phyloP scores from a whole-genome alignment of 768 basidiomycete species.

The Chalciporus chontae region DNA sequence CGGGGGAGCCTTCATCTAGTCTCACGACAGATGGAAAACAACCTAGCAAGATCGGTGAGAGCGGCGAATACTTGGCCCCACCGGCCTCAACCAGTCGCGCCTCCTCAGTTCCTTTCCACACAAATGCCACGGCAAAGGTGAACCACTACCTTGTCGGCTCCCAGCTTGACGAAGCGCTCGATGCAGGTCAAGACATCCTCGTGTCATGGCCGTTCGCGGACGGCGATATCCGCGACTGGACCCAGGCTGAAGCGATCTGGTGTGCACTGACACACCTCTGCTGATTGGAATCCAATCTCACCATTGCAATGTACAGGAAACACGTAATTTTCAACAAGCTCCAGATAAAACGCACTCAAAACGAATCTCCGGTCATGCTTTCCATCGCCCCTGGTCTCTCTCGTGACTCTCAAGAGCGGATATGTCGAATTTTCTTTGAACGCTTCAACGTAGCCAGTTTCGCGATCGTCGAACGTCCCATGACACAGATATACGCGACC shows the following conservation, averaged over 20 bases:
- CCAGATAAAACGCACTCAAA: constrained; percentile 75
- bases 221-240: constrained; percentile 72
- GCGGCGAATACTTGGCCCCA: constrained; percentile 27
- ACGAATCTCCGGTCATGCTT: constrained; percentile 83
- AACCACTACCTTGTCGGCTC: constrained; percentile 82
- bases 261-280: constrained; percentile 28
- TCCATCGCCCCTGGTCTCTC: constrained; percentile 65
- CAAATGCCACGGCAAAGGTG: constrained; percentile 46
- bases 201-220: constrained; percentile 83
- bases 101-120: constrained; percentile 44
- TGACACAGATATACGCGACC: constrained; percentile 79
- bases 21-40: constrained; percentile 22
- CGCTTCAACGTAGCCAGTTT: constrained; percentile 88
- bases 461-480: constrained; percentile 75
- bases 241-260: constrained; percentile 88
- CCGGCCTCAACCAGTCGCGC: constrained; percentile 46
- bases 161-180: constrained; percentile 76
- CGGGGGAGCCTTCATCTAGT: constrained; percentile 30
- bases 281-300: constrained; percentile 3
- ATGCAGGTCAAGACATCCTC: constrained; percentile 66
- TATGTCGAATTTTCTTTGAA: constrained; percentile 87
- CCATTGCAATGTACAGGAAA: constrained; percentile 54
- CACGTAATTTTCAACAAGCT: constrained; percentile 73
- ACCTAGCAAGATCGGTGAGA: constrained; percentile 13
- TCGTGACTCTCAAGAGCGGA: constrained; percentile 62